phyloP scores from a whole-genome alignment of 2,329 filamentous ascomycete species.

The Xylariomycetidae sp. region DNA sequence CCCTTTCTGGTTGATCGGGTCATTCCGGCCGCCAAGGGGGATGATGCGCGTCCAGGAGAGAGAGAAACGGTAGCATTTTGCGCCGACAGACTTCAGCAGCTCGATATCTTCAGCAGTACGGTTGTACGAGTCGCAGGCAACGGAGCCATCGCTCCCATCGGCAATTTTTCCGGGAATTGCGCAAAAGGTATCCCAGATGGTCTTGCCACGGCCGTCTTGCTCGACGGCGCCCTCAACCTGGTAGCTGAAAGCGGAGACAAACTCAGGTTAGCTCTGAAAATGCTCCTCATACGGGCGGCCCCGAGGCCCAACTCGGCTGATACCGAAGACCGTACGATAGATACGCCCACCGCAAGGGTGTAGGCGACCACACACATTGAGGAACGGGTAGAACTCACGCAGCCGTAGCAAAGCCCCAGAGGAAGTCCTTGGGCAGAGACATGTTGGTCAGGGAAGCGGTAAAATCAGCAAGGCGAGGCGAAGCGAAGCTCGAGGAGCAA shows the following conservation, averaged over 20 bases:
- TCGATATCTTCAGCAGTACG: constrained; percentile 70
- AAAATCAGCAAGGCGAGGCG: constrained; percentile 5
- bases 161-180: constrained; percentile 76
- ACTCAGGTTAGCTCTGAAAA: constrained; percentile 9
- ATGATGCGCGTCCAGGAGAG: constrained; percentile 82
- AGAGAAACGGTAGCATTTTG: constrained; percentile 76
- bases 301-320: no score
- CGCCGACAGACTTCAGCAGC: constrained; percentile 67
- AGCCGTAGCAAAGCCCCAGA: constrained; percentile 77
- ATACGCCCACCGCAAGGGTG: no score
- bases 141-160: constrained; percentile 65
- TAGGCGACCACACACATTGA: constrained; percentile 1
- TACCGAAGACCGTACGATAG: no score
- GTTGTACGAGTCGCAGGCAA: constrained; percentile 85
- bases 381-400: constrained; percentile 40
- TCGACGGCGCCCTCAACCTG: constrained; percentile 76
- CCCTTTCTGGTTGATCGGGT: constrained; percentile 73
- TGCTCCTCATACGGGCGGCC: no score
- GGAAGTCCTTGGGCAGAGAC: constrained; percentile 62
- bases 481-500: constrained; percentile 7
- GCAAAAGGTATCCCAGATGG: constrained; percentile 90
- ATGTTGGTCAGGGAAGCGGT: constrained; percentile 37
- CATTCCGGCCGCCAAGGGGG: constrained; percentile 74
- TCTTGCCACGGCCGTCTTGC: constrained; percentile 72
- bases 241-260: constrained; percentile 51